Base-by-base conservation (phyloP, 495 filamentous ascomycete genomes). In the Neurospora africana region DNA sequence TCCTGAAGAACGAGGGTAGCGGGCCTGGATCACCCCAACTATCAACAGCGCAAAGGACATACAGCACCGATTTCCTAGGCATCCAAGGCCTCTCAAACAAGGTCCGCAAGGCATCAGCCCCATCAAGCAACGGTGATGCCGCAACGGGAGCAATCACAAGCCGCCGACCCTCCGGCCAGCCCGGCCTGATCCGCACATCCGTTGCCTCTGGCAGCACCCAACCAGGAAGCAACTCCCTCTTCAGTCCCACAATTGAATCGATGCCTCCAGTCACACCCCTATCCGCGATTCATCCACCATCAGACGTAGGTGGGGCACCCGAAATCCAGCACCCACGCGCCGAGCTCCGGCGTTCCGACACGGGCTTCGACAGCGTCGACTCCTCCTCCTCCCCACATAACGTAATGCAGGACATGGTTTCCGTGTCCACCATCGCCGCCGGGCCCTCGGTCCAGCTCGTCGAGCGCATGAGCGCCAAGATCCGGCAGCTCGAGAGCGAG, bases 361-460 rank as follows among this genome's bases (percentile, higher is more conserved):
- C 86, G 0, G 53, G 53, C 70, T 91, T 92, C 75, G 87, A 87
- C 21, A 84, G 85, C 41, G 75, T 84, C 6, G 84, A 84, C 41
- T 87, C 86, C 30, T 86, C 87, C 15, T 86, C 87, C 10, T 90
- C 92, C 5, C 92, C 91, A 5, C 90, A 89, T 36, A 89, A 89
- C 70, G 88, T 91, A 21, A 87, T 95, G 76, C 91, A 94, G 75
- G 95, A 98, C 75, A 90, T 98, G 79, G 87, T 97, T 38, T 95
- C 92, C 17, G 93, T 92, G 21, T 95, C 92, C 3, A 97, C 95
- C 8, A 89, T 91, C 23, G 94, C 89, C 7, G 93, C 95, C 0
- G 95, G 95, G 0, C 95, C 95, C 5, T 95, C 92, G 4, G 95
- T 99, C 4, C 95, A 98, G 80, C 87, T 99, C 0, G 93, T 99